Evolutionary conservation across 2,329 filamentous ascomycete species (phyloP).

Genomic region (Fusarium papillatum): DNA sequence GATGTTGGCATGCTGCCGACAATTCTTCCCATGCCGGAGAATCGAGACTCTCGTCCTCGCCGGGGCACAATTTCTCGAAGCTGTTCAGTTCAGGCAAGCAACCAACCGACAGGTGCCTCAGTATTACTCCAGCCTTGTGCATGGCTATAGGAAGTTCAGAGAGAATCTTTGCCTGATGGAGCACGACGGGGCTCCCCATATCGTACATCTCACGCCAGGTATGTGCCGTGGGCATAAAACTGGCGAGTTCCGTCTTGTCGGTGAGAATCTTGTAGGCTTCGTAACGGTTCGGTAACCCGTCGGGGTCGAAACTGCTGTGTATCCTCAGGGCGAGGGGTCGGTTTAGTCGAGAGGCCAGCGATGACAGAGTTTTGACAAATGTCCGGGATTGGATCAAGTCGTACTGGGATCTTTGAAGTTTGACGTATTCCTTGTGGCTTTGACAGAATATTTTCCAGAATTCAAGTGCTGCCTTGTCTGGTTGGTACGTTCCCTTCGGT

Average conservation of each 20-base stretch:
- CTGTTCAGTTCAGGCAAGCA: not conserved
- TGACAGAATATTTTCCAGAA: not conserved
- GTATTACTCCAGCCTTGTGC: not conserved
- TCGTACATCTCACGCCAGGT: not conserved
- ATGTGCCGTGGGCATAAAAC: not conserved
- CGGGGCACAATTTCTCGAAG: not conserved
- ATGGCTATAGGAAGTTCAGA: not conserved
- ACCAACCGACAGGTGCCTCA: not conserved
- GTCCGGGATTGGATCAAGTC: not conserved
- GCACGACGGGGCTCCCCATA: not conserved
- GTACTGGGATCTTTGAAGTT: not conserved
- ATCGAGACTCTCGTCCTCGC: not conserved
- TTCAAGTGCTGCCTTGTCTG: not conserved
- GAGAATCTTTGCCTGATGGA: not conserved
- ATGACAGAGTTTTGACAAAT: not conserved
- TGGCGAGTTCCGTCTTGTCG: not conserved
- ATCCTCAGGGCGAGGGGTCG: not conserved
- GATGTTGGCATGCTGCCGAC: not conserved
- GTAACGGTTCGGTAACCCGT: not conserved
- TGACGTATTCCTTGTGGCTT: not conserved
- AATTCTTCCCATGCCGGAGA: not conserved
- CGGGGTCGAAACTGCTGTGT: not conserved
- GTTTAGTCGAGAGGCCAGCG: not conserved
- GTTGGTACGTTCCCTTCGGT: not conserved
- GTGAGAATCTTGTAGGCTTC: not conserved